Percentiles rank a stretch among this genome's conserved stretches.
Evolutionary conservation across 768 basidiomycete species (phyloP).

Genomic region (Trametes punicea): DNA sequence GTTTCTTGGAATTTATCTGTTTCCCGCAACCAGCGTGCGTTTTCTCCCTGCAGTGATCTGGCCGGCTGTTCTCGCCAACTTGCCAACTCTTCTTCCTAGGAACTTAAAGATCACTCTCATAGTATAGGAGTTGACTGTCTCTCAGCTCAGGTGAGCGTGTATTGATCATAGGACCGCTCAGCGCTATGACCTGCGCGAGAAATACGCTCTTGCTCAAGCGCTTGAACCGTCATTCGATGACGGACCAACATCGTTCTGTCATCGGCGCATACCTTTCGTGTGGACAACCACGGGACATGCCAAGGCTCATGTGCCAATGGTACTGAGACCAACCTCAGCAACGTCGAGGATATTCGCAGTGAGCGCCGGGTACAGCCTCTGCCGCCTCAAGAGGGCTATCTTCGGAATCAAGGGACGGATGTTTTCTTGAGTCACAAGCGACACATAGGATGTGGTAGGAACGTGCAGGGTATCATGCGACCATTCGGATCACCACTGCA

Average conservation of each 20-base stretch:
- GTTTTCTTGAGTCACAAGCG: background rate
- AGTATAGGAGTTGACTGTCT: background rate
- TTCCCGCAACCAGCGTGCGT: no score
- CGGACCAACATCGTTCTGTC: constrained; percentile 2
- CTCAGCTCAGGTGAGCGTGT: background rate
- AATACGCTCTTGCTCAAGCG: background rate
- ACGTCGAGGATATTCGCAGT: background rate
- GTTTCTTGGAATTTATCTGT: no score
- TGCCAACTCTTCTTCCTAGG: background rate
- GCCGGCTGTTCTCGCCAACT: background rate
- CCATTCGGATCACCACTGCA: no score
- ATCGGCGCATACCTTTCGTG: background rate
- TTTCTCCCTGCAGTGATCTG: background rate
- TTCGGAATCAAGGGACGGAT: background rate
- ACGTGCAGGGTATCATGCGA: no score
- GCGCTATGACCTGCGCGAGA: background rate
- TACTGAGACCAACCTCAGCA: no score
- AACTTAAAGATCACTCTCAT: no score
- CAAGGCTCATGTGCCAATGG: no score
- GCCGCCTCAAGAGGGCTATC: background rate
- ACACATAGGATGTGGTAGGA: no score
- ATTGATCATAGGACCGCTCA: background rate
- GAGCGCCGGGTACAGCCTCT: background rate
- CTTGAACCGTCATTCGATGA: background rate
- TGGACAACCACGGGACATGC: background rate